Base-by-base conservation (phyloP, 2,329 filamentous ascomycete genomes). In the Ophiostoma australiae region DNA sequence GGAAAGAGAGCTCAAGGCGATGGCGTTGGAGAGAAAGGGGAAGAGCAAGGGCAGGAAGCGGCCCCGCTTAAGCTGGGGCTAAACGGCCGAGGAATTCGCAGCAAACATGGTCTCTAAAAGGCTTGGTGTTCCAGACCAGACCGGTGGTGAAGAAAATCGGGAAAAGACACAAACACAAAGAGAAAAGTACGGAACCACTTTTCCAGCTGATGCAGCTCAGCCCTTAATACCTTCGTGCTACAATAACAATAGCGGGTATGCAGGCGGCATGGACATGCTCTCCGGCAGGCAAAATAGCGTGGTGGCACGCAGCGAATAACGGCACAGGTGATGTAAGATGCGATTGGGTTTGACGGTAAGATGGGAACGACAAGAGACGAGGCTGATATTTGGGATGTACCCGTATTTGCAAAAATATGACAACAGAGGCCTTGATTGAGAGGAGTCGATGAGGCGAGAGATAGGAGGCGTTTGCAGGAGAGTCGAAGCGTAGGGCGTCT, bases 201-300 rank as follows among this genome's bases (percentile, higher is more conserved):
- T 58, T 48, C 20, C 44, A n/a, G 17, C 37, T 39, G 37, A 11
- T 11, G 37, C 37, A 39, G 37, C 44, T 48, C 44, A 48, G 44
- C 44, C 44, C 44, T 1, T 48, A 2, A 39, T 39, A 20, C 17
- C 17, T 48, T 48, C 17, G 17, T 20, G 20, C 15, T 48, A 20
- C 44, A 48, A 15, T 44, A 17, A 13, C 15, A 23, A 27, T 11
- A 58, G 52, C n/a, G 37, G 35, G 7, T 23, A 33, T 27, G 3
- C 23, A 20, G 39, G 67, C 11, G 37, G n/a, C 65, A 23, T 27
- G 52, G 37, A n/a, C 37, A 23, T 27, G 52, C n/a, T 58, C 17
- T 27, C 41, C 70, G 70, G 70, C 67, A 69, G 70, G 70, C 70
- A 67, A 69, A 71, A 27, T 66, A 71, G 67, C 58, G 41, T 65